Percentiles rank a stretch among this genome's conserved stretches.
These are phyloP conservation scores for Nyctanthes arbortristis DNA, from an alignment of 257 asterid species.

Conservation along the genomic window DNA sequence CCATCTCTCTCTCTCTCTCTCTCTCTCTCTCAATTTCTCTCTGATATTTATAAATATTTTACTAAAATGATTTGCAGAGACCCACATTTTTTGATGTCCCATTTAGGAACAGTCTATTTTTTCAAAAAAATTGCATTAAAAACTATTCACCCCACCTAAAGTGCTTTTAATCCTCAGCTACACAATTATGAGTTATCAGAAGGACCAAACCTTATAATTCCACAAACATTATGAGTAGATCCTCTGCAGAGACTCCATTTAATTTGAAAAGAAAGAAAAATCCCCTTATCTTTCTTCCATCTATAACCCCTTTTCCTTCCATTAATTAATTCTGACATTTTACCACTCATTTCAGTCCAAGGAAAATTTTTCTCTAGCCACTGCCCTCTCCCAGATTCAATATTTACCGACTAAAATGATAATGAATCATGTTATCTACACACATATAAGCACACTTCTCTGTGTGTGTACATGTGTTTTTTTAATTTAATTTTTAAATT, in stretches of 20 bases:
- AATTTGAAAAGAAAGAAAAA: conserved; percentile 30
- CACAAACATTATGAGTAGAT: conserved; percentile 60
- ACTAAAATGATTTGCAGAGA: conserved; percentile 47
- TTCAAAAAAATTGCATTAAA: conserved; percentile 42
- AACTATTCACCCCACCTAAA: conserved; percentile 29
- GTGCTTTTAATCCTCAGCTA: conserved; percentile 25
- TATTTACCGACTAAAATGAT: neutral
- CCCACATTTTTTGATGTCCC: conserved; percentile 49
- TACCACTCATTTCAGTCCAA: conserved; percentile 63
- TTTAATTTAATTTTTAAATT: neutral
- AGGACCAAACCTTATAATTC: conserved; percentile 50
- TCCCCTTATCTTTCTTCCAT: conserved; percentile 42
- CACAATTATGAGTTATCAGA: conserved; percentile 49
- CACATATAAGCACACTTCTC: neutral
- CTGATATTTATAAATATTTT: conserved; percentile 23
- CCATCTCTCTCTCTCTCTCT: conserved; percentile 29
- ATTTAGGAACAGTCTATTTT: conserved; percentile 22
- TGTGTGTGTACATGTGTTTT: too few relatives aligned
- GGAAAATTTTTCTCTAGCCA: conserved; percentile 19
- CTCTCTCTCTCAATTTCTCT: conserved; percentile 23
- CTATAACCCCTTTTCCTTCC: conserved; percentile 27
- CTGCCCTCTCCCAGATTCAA: neutral
- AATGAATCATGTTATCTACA: too few relatives aligned
- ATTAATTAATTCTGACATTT: conserved; percentile 48
- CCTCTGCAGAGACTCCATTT: conserved; percentile 46